Base-by-base conservation (phyloP, 1,284 basidiomycete genomes). In the Sporisorium exsertum region DNA sequence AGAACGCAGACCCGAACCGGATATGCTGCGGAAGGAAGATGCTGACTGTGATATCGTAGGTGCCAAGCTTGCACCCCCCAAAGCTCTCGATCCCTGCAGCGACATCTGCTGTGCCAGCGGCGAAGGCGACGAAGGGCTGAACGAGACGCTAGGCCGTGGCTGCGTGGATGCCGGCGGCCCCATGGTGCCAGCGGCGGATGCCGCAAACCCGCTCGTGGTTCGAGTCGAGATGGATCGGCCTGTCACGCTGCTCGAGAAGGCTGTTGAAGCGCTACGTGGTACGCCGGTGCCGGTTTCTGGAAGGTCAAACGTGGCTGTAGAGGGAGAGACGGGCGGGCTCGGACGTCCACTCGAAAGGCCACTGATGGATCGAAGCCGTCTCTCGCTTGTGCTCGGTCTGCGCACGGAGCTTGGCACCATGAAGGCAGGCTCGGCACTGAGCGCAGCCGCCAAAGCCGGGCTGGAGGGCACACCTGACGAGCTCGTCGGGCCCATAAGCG, bases 81-180 rank as follows among this genome's bases (percentile, higher is more conserved):
- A 47, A 0, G 29, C 13, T 26, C 63, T 66, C 1, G 59, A 52
- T 20, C 64, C 58, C 29, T 76, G 67, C 43, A 65, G 37, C 10
- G 64, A 72, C 61, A 80, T 66, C 52, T 81, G 78, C 40, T 76
- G 67, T n/a, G 68, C 77, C 1, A 81, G 63, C 20, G 78, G 80
- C 5, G 78, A 81, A 7, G 80, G 68, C 12, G 78, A 80, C 8
- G 77, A 80, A 2, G 78, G 77, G 46, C 75, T 80, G 55, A 74
- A 81, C 2, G 80, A 80, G 26, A 64, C 59, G 27, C 75, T 74
- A 0, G 64, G 47, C 22, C 80, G 60, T 24, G 68, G 22, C 43
- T 67, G 73, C 2, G 62, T 33, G 10, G 58, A 50, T 2, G 52
- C 24, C n/a, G 62, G 57, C 5, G 57, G 46, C 3, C 40, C 60